Evolutionary conservation across 257 asterid species (phyloP).

Genomic region (Dorcoceras hygrometricum): DNA sequence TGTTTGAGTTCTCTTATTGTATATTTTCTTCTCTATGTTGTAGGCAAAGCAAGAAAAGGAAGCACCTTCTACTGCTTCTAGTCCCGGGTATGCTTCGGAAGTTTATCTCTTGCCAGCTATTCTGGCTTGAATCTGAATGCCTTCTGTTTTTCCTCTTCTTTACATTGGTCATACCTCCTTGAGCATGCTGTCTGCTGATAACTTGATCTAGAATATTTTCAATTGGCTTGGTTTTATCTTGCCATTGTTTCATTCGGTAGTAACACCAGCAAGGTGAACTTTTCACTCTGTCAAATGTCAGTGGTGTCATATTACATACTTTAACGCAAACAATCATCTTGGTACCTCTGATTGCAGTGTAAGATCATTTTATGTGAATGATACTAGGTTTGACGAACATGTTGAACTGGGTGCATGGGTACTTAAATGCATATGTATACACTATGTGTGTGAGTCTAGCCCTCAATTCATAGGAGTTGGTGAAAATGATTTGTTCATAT

Average conservation of each 20-base stretch:
- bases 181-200: no score
- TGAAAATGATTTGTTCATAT: not conserved
- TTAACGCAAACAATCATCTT: not conserved
- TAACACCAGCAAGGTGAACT: not conserved
- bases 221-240: no score
- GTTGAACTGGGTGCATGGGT: no score
- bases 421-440: no score
- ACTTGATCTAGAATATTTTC: no score
- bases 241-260: no score
- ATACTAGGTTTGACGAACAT: no score
- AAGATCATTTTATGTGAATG: no score
- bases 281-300: not conserved
- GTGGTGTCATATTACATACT: not conserved
- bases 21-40: not conserved
- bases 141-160: no score
- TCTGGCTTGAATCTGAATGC: no score
- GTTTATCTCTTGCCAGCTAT: not conserved
- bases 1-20: not conserved
- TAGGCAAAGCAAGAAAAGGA: not conserved
- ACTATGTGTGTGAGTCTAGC: no score
- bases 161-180: no score
- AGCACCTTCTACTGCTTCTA: not conserved
- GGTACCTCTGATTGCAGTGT: not conserved
- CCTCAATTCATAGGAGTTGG: not conserved
- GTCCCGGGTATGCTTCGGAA: not conserved